Evolutionary conservation across 768 basidiomycete genomes (phyloP), one percentile per base, ranked within the genome.

Genomic region (Boletus rex-veris): DNA sequence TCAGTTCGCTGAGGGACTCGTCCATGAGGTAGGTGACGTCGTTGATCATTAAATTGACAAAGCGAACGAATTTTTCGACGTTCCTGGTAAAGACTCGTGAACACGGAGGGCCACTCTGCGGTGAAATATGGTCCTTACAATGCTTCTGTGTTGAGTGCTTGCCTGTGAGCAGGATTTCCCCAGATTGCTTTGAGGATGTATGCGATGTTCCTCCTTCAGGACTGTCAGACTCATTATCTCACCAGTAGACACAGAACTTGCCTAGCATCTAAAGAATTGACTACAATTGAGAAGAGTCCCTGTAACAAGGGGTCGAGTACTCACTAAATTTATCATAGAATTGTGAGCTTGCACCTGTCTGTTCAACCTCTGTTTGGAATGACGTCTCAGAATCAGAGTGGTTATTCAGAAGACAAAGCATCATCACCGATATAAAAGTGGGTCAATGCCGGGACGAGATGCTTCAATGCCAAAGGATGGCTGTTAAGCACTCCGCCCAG

Each of bases 1-100:
- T 78, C 47, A 99, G 78, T 58, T 95, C 90, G 61, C 84, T 84
- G 45, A 98, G 77, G 9, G 93, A 96, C 64, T 99, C 97, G 68
- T 98, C 94, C 81, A 99, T 86, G 48, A 98, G 88, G 71, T 94
- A 98, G 9, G 96, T 98, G 50, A 96, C 93, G 63, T 99, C 97
- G 79, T 97, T 98, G 76, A 98, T 97, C 84, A 98, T 90, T 63
- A 98, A 77, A 73, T 99, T 98, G 74, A 95, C 82, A 70, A 99
- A 98, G 52, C 87, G 86, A 49, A 98, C 86, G 69, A 98, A 98
- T 71, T 91, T 89, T 61, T 97, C 92, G 45, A 90, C 86, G 65
- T 92, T 83, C 58, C 91, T 95, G 26, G 44, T 37, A 46, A 50
- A 53, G 37, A 58, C 21, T 5, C 12, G 36, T 70, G 33, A 61